Conservation (phyloP, 345 rosid species). For the Rhodamnia rubescens region DNA sequence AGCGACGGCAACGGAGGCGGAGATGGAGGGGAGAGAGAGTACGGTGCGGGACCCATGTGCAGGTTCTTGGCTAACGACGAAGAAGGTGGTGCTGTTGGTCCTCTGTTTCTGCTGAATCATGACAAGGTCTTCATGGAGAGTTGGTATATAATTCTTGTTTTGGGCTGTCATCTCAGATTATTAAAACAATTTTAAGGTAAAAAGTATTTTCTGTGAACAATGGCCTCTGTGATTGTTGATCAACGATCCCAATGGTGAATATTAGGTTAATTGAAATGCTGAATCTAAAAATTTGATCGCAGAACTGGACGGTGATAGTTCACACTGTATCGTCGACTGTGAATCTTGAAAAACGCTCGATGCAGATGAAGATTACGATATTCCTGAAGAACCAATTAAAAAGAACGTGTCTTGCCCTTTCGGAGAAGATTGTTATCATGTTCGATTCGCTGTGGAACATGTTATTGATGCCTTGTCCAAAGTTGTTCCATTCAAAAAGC, state of each 20-base stretch:
- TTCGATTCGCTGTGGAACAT: too few species aligned
- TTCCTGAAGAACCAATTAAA: neutral
- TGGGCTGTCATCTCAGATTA: neutral
- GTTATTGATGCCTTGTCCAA: too few species aligned
- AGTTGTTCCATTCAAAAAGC: too few species aligned
- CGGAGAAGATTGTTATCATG: too few species aligned
- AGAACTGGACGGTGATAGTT: neutral
- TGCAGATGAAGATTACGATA: neutral
- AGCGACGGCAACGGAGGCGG: neutral
- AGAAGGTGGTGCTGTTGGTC: conserved; percentile 25
- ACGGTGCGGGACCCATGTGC: conserved; percentile 28
- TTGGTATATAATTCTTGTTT: conserved; percentile 12
- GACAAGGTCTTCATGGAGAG: conserved; percentile 28
- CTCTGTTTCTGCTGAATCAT: conserved; percentile 23
- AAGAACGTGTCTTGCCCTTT: neutral
- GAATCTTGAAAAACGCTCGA: neutral
- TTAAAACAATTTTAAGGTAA: neutral
- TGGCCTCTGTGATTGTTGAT: neutral
- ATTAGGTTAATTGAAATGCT: neutral
- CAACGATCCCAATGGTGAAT: neutral
- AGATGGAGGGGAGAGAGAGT: conserved; percentile 14
- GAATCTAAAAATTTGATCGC: neutral
- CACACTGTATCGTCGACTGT: neutral
- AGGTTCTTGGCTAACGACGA: conserved; percentile 23
- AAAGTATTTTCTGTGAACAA: neutral